Percentiles rank a stretch among this genome's conserved stretches.
These are phyloP conservation scores for Rhipidocladum racemiflorum DNA, from an alignment of 176 grass and related monocot genomes.

Conservation along the genomic window DNA sequence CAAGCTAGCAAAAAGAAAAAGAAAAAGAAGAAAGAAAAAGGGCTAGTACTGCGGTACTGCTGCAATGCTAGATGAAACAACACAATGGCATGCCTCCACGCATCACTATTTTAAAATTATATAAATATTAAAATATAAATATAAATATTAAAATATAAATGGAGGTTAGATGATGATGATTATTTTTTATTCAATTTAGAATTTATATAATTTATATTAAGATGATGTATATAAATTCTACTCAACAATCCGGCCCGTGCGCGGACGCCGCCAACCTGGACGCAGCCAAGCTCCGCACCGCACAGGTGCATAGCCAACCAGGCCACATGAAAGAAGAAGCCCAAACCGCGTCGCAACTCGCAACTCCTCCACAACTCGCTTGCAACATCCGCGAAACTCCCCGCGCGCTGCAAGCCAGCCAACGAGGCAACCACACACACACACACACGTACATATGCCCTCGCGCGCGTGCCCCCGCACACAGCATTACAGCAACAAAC, in stretches of 20 bases:
- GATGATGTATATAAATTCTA: too few species aligned
- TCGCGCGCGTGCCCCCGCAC: background rate
- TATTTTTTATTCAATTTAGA: too few species aligned
- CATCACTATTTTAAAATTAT: too few species aligned
- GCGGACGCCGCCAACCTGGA: slow-evolving; percentile 45
- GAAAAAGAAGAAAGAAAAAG: background rate
- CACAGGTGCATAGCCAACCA: slow-evolving; percentile 23
- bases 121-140: too few species aligned
- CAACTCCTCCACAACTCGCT: slow-evolving; percentile 10
- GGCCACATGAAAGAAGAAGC: background rate
- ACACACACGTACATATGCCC: slow-evolving; percentile 15
- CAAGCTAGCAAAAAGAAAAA: background rate
- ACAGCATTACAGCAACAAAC: background rate
- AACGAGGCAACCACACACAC: too few species aligned
- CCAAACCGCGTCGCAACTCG: slow-evolving; percentile 27
- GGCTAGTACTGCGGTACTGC: background rate
- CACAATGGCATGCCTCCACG: background rate
- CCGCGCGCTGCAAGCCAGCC: background rate
- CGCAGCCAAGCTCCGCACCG: slow-evolving; percentile 20
- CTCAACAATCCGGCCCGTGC: background rate
- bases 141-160: too few species aligned
- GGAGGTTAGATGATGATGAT: too few species aligned
- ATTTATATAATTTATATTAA: too few species aligned
- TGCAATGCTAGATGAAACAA: background rate
- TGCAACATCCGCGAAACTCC: slow-evolving; percentile 43